Percentiles rank a stretch among this genome's conserved stretches.
These are phyloP conservation scores for Penicillium canescens DNA, from an alignment of 495 filamentous ascomycete species.

Conservation along the genomic window DNA sequence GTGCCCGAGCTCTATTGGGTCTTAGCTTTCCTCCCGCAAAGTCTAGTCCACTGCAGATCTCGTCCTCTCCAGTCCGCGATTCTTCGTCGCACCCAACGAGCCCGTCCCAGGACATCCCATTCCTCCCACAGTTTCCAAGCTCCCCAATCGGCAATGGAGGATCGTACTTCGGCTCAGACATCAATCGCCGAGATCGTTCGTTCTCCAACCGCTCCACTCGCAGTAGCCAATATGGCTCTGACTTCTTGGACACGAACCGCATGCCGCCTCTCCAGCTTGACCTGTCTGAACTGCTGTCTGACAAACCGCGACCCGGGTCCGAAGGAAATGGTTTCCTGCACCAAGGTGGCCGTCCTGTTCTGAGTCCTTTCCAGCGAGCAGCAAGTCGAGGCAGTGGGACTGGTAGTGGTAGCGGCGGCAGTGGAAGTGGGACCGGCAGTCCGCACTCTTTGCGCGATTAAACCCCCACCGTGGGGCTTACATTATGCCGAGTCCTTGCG, in stretches of 20 bases:
- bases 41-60: slow-evolving; percentile 44
- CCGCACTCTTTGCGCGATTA: slow-evolving; percentile 42
- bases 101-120: slow-evolving; percentile 35
- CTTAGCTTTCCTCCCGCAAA: slow-evolving; percentile 40
- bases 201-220: slow-evolving; percentile 48
- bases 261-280: slow-evolving; percentile 37
- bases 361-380: slow-evolving; percentile 44
- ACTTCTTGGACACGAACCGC: slow-evolving; percentile 39
- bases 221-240: slow-evolving; percentile 43
- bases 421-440: slow-evolving; percentile 46
- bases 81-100: slow-evolving; percentile 41
- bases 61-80: slow-evolving; percentile 36
- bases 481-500: too few species aligned
- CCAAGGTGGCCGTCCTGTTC: slow-evolving; percentile 32
- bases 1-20: slow-evolving; percentile 38
- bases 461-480: slow-evolving; percentile 3
- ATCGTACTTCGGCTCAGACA: slow-evolving; percentile 39
- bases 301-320: slow-evolving; percentile 34
- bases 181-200: slow-evolving; percentile 42
- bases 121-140: slow-evolving; percentile 37
- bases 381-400: slow-evolving; percentile 47
- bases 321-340: slow-evolving; percentile 33
- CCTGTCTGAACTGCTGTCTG: slow-evolving; percentile 33
- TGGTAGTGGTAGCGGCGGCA: slow-evolving; percentile 46
- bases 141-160: slow-evolving; percentile 34